Evolutionary conservation across 768 basidiomycete genomes (phyloP), one percentile per base, ranked within the genome.

Genomic region (Gymnopilus junonius): DNA sequence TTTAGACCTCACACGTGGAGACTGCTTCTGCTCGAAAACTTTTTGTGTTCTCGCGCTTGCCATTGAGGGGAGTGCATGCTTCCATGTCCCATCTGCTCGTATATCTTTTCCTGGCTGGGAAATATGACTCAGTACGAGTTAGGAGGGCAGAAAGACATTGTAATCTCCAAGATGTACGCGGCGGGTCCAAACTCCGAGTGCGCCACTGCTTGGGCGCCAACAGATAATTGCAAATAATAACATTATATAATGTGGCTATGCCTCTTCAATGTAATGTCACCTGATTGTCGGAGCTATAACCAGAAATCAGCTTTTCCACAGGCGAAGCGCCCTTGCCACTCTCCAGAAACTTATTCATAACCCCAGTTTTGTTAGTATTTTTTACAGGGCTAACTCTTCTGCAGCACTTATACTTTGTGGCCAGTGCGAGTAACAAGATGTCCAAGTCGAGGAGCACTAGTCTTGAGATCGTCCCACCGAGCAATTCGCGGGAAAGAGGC

Each of bases 391-490:
- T 54, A 29, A 17, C 29, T 23, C 14, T 25, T 50, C 29, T 39
- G 29, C 8, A 15, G 40, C 12, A 25, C 48, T 64, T 39, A 59
- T 53, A 29, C 59, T 31, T 55, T 31, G n/a, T 27, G 20, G 60
- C 45, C 20, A 64, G 61, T 55, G 37, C 61, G 54, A 57, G 48
- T 50, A 43, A 45, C 65, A 58, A 58, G 20, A 77, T 77, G 75
- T 77, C 78, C 40, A 77, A 71, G 70, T 73, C 71, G n/a, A 69
- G 74, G 65, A 79, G 77, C 68, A 73, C 75, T 55, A 75, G 71
- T 69, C 65, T 76, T 54, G 77, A 75, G 66, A 76, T 75, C 69
- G 75, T 76, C 65, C 75, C 70, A 57, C 70, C 76, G 53, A 66
- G 71, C 58, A 71, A 56, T 32, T 69, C 71, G 69, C 61, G 72